phyloP scores from a whole-genome alignment of 345 rosid species.

The Eucalyptus cladocalyx region DNA sequence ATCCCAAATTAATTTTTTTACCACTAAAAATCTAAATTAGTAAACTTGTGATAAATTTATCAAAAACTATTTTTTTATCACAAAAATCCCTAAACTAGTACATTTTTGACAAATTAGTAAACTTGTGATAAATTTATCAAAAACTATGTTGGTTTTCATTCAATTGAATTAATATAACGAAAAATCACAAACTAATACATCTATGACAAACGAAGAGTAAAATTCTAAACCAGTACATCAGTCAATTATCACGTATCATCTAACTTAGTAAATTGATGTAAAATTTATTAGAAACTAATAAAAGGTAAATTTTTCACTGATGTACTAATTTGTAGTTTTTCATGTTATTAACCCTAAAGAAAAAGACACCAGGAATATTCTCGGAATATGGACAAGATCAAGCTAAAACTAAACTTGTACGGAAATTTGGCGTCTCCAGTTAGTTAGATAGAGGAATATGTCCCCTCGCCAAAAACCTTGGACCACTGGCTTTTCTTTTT shows the following conservation, averaged over 20 bases:
- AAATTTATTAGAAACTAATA: no score
- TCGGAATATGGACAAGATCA: neutral
- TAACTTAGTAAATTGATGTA: no score
- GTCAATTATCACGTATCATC: rapidly evolving
- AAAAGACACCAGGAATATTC: neutral
- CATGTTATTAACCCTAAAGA: neutral
- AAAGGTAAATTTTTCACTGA: rapidly evolving
- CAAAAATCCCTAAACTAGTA: no score
- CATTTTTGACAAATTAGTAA: rapidly evolving
- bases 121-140: no score
- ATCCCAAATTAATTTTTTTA: no score
- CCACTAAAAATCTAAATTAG: neutral
- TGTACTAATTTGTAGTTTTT: no score
- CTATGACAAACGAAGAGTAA: rapidly evolving
- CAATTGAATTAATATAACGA: no score
- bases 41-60: no score
- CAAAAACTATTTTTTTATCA: rapidly evolving
- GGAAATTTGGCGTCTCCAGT: neutral
- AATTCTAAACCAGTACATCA: rapidly evolving
- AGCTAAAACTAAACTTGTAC: neutral
- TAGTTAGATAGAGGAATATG: neutral
- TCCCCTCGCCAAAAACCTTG: neutral
- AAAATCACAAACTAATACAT: no score
- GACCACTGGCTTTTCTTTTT: neutral
- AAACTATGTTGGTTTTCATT: no score